Percentiles rank a stretch among this genome's conserved stretches.
Conservation (phyloP, 1,284 basidiomycete genomes). For the Xerocomus amazonicus region DNA sequence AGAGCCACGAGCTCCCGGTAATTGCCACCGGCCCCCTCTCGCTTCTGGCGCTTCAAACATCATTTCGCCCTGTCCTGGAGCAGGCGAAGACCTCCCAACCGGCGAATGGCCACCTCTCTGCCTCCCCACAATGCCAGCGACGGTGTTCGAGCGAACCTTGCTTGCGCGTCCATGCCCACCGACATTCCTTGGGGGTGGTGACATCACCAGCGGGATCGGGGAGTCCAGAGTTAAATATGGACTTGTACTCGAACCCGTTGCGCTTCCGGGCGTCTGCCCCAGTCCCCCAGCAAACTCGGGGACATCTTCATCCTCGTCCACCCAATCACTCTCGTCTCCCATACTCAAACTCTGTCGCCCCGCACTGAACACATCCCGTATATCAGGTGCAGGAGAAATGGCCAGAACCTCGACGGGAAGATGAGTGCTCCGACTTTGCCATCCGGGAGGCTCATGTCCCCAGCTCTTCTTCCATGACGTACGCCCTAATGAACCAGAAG, state of each 20-base stretch:
- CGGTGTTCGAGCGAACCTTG: constrained; percentile 23
- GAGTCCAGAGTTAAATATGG: constrained; percentile 28
- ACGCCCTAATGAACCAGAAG: constrained; percentile 48
- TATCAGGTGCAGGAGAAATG: constrained; percentile 57
- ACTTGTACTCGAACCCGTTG: constrained; percentile 23
- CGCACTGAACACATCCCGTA: constrained; percentile 71
- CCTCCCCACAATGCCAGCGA: constrained; percentile 21
- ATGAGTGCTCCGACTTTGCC: constrained; percentile 68
- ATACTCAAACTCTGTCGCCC: constrained; percentile 55
- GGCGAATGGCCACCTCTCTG: constrained; percentile 55
- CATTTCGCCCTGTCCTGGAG: constrained; percentile 45
- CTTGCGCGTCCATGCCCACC: constrained; percentile 22
- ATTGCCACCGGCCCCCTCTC: constrained; percentile 53
- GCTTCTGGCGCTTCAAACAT: constrained; percentile 47
- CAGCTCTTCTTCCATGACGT: constrained; percentile 84
- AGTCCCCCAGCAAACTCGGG: constrained; percentile 74
- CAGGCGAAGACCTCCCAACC: constrained; percentile 52
- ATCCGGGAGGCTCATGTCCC: constrained; percentile 80
- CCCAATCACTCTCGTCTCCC: constrained; percentile 80
- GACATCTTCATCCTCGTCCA: constrained; percentile 77
- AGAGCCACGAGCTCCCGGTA: constrained; percentile 60
- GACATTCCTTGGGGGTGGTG: constrained; percentile 41
- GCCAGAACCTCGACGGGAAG: constrained; percentile 70
- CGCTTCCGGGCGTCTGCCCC: constrained; percentile 59
- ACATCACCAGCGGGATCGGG: constrained; percentile 35